Percentiles rank a stretch among this genome's conserved stretches.
Evolutionary conservation across 2,329 filamentous ascomycete species (phyloP).

Genomic region (Rugonectria rugulosa): DNA sequence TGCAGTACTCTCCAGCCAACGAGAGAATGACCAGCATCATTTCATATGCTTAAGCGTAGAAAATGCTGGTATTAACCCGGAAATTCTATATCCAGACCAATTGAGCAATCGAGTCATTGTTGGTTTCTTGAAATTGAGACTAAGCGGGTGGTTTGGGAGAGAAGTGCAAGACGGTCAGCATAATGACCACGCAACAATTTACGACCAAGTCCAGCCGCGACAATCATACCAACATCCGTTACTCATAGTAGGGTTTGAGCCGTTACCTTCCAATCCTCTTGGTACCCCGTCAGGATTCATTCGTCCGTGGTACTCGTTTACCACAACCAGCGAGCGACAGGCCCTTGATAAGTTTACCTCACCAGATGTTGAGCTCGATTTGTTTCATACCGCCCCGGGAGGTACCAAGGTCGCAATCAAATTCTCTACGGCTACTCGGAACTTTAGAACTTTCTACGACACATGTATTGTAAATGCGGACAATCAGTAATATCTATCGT

Average conservation of each 20-base stretch:
- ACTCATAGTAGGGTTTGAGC: slow-evolving; percentile 2
- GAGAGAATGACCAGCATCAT: background rate
- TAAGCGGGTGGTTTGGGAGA: slow-evolving; percentile 4
- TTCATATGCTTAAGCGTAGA: background rate
- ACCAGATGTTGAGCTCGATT: background rate
- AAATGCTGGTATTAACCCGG: background rate
- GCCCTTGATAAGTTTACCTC: background rate
- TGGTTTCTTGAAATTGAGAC: background rate
- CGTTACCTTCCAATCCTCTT: background rate
- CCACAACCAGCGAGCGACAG: background rate
- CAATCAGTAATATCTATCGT: too few species aligned
- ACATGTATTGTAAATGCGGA: background rate
- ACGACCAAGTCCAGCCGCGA: background rate
- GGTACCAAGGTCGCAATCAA: background rate
- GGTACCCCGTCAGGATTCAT: background rate
- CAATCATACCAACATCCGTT: background rate
- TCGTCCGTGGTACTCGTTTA: background rate
- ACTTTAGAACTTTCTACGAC: background rate
- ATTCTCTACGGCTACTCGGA: background rate
- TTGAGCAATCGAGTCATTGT: background rate
- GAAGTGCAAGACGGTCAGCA: background rate
- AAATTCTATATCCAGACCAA: background rate
- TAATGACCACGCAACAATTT: background rate
- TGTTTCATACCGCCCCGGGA: background rate
- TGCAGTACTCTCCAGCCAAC: background rate